Conservation (phyloP, 1,139 yeast species). For the Hansenula lynferdii region DNA sequence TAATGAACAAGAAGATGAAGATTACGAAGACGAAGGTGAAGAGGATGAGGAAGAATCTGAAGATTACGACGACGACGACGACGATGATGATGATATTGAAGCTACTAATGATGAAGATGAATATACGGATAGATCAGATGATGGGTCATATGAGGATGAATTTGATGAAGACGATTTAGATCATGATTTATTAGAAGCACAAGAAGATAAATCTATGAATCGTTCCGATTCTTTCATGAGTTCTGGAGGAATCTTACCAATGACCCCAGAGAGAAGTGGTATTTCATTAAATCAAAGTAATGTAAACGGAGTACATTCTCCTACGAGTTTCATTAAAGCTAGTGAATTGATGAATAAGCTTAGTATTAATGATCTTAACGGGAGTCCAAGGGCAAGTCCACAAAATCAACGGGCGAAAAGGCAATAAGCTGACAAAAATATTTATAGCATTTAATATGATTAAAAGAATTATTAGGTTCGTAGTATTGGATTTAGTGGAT, state of each 20-base stretch:
- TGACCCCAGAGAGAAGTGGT: constrained; percentile 9
- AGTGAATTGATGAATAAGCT: constrained; percentile 19
- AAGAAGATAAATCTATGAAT: no score
- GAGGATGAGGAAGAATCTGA: no score
- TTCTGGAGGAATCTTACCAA: constrained; percentile 11
- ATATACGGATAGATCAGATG: constrained; percentile 3
- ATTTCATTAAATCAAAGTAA: constrained; percentile 5
- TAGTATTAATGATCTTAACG: constrained; percentile 9
- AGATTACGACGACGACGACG: constrained; percentile 13
- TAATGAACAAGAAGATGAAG: constrained; percentile 13
- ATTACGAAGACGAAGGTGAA: no score
- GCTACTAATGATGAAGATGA: constrained; percentile 8
- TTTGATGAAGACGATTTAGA: constrained; percentile 24
- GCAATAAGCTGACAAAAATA: no score
- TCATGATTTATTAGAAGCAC: constrained; percentile 8
- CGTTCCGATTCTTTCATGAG: no score
- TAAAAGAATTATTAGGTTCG: no score
- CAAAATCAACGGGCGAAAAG: no score
- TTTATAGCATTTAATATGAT: no score
- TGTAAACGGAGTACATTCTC: constrained; percentile 8
- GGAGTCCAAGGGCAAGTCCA: no score
- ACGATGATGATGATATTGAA: constrained; percentile 11
- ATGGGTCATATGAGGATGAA: constrained; percentile 13
- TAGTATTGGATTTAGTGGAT: no score
- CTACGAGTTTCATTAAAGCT: constrained; percentile 15